Base-by-base conservation (phyloP, 2,329 filamentous ascomycete species). In the Trichoderma breve region DNA sequence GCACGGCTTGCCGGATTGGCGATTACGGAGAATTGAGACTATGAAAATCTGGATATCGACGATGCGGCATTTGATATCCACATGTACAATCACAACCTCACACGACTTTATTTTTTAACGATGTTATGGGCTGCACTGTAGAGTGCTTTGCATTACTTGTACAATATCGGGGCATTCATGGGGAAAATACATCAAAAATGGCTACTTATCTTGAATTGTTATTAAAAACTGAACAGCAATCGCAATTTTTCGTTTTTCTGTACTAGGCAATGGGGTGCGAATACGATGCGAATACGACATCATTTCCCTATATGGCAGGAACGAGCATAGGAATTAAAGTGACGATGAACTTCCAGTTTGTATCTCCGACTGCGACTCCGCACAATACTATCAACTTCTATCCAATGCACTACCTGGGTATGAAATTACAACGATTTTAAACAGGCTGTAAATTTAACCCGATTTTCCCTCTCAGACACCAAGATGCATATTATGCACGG, bases 231-330 rank as follows among this genome's bases (percentile, higher is more conserved):
- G 18, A 47, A 47, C 15, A n/a, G 43, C 43, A 21, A 12, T 21
- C 9, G n/a, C n/a, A 43, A 9, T 21, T 47, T 51, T 6, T 21
- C n/a, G 1, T 1, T 53, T 24, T 24, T 34, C 15, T 51, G 18
- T 51, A 14, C 11, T 5, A 12, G 62, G 62, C 3, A 15, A 14
- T 9, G n/a, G 8, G n/a, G 21, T 55, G 63, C 51, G 65, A 68
- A 47, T 68, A 68, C 65, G 65, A 60, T 58, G 11, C 65, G 34
- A 43, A 47, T 68, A 68, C 65, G 53, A 32, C 8, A 30, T 32
- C 53, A n/a, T 55, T 55, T 55, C 47, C 47, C 7, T 14, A 28
- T 55, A n/a, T 1, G 30, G 43, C 47, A 39, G n/a, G 30, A 24
- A 39, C 47, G 2, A 24, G 24, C 39, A 15, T 6, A 11, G 28